Conservation (phyloP, 495 filamentous ascomycete genomes). For the Entonaema liquescens region DNA sequence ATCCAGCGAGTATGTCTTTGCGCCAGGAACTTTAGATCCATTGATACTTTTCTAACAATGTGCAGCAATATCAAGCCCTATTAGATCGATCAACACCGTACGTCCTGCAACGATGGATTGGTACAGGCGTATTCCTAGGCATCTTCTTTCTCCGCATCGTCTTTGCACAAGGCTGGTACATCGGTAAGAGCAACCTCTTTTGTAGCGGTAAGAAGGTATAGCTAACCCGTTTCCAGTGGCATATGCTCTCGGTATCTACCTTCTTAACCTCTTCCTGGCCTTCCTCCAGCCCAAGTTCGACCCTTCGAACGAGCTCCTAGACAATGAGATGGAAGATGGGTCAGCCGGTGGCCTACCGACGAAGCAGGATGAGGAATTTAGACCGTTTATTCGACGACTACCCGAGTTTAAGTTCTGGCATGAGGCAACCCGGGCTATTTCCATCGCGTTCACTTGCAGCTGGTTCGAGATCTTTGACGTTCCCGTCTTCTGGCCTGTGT, state of each 20-base stretch:
- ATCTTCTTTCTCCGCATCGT: conserved; percentile 90
- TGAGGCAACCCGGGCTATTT: conserved; percentile 85
- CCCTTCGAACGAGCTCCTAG: conserved; percentile 87
- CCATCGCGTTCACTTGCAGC: conserved; percentile 84
- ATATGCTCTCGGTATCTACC: conserved; percentile 98
- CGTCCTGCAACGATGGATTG: conserved; percentile 85
- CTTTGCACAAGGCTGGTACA: conserved; percentile 96
- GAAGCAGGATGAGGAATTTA: conserved; percentile 95
- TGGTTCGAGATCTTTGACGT: conserved; percentile 96
- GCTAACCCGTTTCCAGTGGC: conserved; percentile 69
- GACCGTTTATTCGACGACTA: conserved; percentile 92
- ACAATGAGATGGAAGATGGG: conserved; percentile 96
- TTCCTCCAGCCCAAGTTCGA: conserved; percentile 99
- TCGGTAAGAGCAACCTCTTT: conserved; percentile 71
- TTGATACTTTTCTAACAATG: conserved; percentile 10
- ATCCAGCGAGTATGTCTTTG: conserved; percentile 52
- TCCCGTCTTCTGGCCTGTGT: conserved; percentile 97
- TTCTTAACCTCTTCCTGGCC: conserved; percentile 98
- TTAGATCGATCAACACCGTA: conserved; percentile 93
- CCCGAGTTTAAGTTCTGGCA: conserved; percentile 99
- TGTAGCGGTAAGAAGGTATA: background rate
- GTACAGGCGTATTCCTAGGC: conserved; percentile 75
- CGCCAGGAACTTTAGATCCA: background rate
- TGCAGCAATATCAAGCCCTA: conserved; percentile 93
- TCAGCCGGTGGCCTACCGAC: conserved; percentile 81